Evolutionary conservation across 1,139 yeast species (phyloP), one percentile per base, ranked within the genome.

Genomic region (Tardiomyces digboiensis): DNA sequence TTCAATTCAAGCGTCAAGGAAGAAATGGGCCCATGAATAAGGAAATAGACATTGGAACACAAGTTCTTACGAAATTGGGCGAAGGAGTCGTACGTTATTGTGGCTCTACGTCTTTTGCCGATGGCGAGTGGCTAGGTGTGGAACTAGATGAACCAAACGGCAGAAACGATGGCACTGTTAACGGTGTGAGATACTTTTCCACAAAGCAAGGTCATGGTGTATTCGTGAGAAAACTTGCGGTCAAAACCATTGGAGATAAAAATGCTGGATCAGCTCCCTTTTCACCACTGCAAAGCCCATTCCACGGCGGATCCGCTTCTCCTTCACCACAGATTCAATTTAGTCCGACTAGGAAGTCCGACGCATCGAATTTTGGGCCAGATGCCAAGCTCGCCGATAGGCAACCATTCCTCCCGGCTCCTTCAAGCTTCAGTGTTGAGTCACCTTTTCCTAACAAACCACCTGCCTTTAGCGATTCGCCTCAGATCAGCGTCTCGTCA

Each of bases 141-240:
- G 87, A 82, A 54, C 69, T 87, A 33, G 77, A 75, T 23, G 65
- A 66, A 13, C 76, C 82, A 0, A 57, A 57, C 0, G 97, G 97
- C 1, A 84, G 81, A 61, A 87, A 89, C 55, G 76, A 88, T 55
- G 97, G 97, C 0, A 65, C 80, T 1, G 76, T 88, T 0, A 68
- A 77, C 22, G 93, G 86, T 0, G 63, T 65, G 0, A 53, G 68
- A 40, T 86, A 88, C 60, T 89, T 89, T 53, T 54, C 55, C 13
- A 65, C 66, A 2, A 62, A 50, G 14, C 73, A 74, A 58, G 97
- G 97, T 3, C 18, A 33, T 14, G 37, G 37, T 3, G 58, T 69
- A 2, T 66, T 69, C 46, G 60, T 68, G 16, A 59, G 65, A 40
- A 67, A 71, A 0, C 54, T 52, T 8, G 49, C 56, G 8, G 62